Conservation (phyloP, 306 rosid genomes). For the Myrica gale region DNA sequence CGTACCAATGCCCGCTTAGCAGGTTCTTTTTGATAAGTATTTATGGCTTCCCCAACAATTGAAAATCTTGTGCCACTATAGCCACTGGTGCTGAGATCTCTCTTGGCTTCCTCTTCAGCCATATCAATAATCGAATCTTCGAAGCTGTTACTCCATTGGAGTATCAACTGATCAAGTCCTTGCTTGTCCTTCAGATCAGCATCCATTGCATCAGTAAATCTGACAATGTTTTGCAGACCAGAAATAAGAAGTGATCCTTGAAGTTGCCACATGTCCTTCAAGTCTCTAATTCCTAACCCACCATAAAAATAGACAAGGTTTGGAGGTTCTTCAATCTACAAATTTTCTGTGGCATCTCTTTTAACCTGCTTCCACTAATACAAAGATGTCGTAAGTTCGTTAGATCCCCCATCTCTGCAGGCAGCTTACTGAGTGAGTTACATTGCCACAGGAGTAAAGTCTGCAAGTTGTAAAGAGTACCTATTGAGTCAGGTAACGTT, state of each 20-base stretch:
- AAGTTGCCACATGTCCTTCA: constrained; percentile 26
- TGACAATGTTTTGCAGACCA: constrained; percentile 31
- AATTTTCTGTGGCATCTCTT: constrained; percentile 35
- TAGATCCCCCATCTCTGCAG: constrained; percentile 27
- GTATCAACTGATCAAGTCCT: constrained; percentile 23
- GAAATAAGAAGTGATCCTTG: constrained; percentile 29
- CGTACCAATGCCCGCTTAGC: background rate
- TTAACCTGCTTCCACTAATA: constrained; percentile 28
- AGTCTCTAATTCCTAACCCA: constrained; percentile 25
- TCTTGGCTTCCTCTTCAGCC: constrained; percentile 6
- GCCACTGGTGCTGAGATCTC: constrained; percentile 21
- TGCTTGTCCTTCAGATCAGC: constrained; percentile 37
- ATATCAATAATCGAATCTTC: background rate
- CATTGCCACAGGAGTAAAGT: constrained; percentile 31
- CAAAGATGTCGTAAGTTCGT: constrained; percentile 21
- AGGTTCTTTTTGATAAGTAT: constrained; percentile 2
- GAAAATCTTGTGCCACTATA: constrained; percentile 17
- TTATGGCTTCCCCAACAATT: constrained; percentile 26
- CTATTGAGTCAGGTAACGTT: constrained; percentile 27
- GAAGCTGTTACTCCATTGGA: constrained; percentile 25
- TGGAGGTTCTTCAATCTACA: constrained; percentile 35
- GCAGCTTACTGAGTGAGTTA: constrained; percentile 29
- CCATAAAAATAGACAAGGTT: constrained; percentile 24
- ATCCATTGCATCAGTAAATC: constrained; percentile 31
- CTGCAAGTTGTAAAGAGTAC: constrained; percentile 33